Base-by-base conservation (phyloP, 1,284 basidiomycete genomes). In the Cryptococcus sp. region DNA sequence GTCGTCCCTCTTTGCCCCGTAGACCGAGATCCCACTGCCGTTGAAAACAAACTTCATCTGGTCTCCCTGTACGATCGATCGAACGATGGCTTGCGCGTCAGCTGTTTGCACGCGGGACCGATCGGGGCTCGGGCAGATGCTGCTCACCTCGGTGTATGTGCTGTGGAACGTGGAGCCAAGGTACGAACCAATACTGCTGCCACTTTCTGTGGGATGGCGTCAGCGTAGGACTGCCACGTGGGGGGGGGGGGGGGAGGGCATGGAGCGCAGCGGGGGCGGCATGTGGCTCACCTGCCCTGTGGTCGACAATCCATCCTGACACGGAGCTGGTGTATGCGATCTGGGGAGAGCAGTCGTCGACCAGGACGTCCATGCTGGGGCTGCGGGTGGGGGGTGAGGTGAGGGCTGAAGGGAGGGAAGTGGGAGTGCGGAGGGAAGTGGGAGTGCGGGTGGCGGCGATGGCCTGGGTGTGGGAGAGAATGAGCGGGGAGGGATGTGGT, bases 261-360 rank as follows among this genome's bases (percentile, higher is more conserved):
- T 33, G 28, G 28, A 33, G 28, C 5, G 4, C 9, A 5, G 28
- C 28, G 28, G 9, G 28, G 28, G 28, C n/a, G n/a, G n/a, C n/a
- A n/a, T n/a, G n/a, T 33, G 28, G 28, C 28, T 33, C 9, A 33
- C 28, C 46, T 21, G 21, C 23, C 1, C 42, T 51, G 36, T 58
- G 50, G n/a, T 59, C 46, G 4, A 43, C 42, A 9, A 54, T 49
- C 56, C 56, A 55, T 40, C 53, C 54, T 23, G 23, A 42, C 18
- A 23, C 15, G 33, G 28, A 48, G 36, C 23, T 52, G 16, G 24
- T 37, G 46, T 60, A 64, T 39, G 37, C 28, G 37, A 64, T 42
- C 23, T 57, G 56, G 21, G 62, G 62, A 12, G 62, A 64, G 15
- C 44, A 43, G 48, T 64, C 57, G 57, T 64, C 62, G 37, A 61